Percentiles rank a stretch among this genome's conserved stretches.
Conservation (phyloP, 805 yeast genomes). For the Candida sithepensis region DNA sequence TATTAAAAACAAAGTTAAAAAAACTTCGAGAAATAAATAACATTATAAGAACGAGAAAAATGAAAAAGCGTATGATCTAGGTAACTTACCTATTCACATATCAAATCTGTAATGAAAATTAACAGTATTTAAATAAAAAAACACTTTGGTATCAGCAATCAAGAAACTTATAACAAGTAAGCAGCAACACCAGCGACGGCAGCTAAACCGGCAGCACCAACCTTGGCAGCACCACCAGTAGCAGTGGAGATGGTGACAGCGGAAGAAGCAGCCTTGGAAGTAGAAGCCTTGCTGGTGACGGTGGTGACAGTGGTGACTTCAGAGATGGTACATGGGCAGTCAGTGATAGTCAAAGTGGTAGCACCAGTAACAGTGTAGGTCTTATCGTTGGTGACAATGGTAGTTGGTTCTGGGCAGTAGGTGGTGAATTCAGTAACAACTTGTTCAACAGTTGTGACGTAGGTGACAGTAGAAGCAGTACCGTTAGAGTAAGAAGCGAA, state of each 20-base stretch:
- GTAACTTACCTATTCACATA: not conserved
- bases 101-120: not conserved
- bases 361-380: constrained; percentile 76
- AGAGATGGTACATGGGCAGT: constrained; percentile 74
- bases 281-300: constrained; percentile 14
- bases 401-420: constrained; percentile 78
- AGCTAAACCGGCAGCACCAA: constrained; percentile 38
- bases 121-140: not conserved
- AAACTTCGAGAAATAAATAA: not conserved
- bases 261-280: constrained; percentile 10
- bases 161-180: constrained; percentile 35
- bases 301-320: constrained; percentile 24
- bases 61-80: not conserved
- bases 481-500: constrained; percentile 42
- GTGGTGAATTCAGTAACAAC: constrained; percentile 74
- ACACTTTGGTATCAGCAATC: not conserved
- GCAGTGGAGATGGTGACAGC: not conserved
- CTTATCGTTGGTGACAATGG: constrained; percentile 56
- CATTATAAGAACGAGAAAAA: not conserved
- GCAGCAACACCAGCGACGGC: constrained; percentile 38
- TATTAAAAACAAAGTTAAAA: not conserved
- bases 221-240: constrained; percentile 33
- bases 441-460: constrained; percentile 40
- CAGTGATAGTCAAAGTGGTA: constrained; percentile 81
- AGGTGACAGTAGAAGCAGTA: constrained; percentile 37